Evolutionary conservation across 305 asterid species (phyloP), one percentile per base, ranked within the genome.

Genomic region (Caryopteris hybrid): DNA sequence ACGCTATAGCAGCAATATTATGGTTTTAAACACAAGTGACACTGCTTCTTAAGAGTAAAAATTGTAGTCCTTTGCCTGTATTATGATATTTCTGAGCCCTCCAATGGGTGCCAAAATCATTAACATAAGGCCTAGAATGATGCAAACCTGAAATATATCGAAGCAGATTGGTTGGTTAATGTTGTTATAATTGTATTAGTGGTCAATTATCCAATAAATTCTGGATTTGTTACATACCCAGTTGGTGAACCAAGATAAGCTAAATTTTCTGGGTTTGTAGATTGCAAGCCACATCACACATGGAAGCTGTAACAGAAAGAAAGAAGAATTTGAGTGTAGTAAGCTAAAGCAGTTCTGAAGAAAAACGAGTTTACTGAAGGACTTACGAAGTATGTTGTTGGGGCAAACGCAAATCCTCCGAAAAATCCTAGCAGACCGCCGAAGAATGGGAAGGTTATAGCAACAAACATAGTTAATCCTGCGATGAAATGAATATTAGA

Each of bases 371-470:
- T 42, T 54, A 29, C 11, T 6, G 11, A 23, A 27, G 29, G 10
- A 45, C 90, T 74, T 79, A 81, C 86, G 31, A 73, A 84, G 72
- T 79, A 86, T 6, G 90, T 74, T 9, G 90, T 88, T 6, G 90
- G 88, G 50, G 88, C 90, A 20, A 88, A 88, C 45, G 85, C 86
- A 66, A 88, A 84, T 36, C 92, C 89, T 69, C 86, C 87, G 9
- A 83, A 86, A 79, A 86, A 84, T 48, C 84, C 87, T 16, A 81
- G 88, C 39, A 86, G 83, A 2, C 89, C 90, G 4, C 85, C 86
- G 8, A 88, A 85, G 81, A 80, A 82, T 11, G 90, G 88, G 79
- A 85, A 84, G 3, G 81, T 70, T 31, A 84, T 80, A 41, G 74
- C 91, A 29, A 86, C 36, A 14, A 83, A 61, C 84, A 82, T 84